Percentiles rank a stretch among this genome's conserved stretches.
These are phyloP conservation scores for Neonothopanus nambi DNA, from an alignment of 1,284 basidiomycete genomes.

Conservation along the genomic window DNA sequence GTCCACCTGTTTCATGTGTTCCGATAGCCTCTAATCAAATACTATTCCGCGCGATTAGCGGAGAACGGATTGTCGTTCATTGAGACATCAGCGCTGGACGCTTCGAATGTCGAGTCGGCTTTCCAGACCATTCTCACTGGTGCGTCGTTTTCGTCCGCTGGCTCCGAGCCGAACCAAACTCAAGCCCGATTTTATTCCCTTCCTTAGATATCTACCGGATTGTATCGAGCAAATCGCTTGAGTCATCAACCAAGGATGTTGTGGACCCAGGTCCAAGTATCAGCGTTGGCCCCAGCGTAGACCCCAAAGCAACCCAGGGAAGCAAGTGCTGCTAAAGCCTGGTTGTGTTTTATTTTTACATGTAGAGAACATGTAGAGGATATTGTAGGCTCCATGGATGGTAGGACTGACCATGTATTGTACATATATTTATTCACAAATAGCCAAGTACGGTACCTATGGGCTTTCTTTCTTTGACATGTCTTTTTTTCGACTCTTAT, in stretches of 20 bases:
- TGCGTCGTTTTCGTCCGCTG: slow-evolving; percentile 30
- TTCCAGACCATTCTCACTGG: slow-evolving; percentile 98
- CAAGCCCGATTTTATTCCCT: too few species aligned
- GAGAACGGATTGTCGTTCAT: slow-evolving; percentile 92
- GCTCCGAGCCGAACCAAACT: neutral
- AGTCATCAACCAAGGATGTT: slow-evolving; percentile 63
- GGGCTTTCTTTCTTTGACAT: slow-evolving; percentile 2
- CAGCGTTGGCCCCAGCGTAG: slow-evolving; percentile 63
- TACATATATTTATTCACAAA: slow-evolving; percentile 9
- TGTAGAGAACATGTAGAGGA: slow-evolving; percentile 4
- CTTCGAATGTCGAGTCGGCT: slow-evolving; percentile 94
- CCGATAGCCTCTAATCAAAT: slow-evolving; percentile 1
- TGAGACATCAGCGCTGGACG: slow-evolving; percentile 99
- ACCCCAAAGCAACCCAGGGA: slow-evolving; percentile 39
- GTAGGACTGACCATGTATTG: neutral
- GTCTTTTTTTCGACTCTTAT: too few species aligned
- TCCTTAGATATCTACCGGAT: slow-evolving; percentile 86
- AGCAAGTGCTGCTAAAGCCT: slow-evolving; percentile 42
- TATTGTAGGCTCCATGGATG: neutral
- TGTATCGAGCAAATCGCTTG: slow-evolving; percentile 84
- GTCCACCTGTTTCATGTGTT: slow-evolving; percentile 32
- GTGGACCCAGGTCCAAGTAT: slow-evolving; percentile 60
- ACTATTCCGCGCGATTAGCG: slow-evolving; percentile 30
- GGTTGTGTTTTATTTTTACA: neutral
- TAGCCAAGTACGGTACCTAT: neutral